These are phyloP conservation scores for Penicillium fimorum DNA, from an alignment of 495 filamentous ascomycete species.

Conservation along the genomic window DNA sequence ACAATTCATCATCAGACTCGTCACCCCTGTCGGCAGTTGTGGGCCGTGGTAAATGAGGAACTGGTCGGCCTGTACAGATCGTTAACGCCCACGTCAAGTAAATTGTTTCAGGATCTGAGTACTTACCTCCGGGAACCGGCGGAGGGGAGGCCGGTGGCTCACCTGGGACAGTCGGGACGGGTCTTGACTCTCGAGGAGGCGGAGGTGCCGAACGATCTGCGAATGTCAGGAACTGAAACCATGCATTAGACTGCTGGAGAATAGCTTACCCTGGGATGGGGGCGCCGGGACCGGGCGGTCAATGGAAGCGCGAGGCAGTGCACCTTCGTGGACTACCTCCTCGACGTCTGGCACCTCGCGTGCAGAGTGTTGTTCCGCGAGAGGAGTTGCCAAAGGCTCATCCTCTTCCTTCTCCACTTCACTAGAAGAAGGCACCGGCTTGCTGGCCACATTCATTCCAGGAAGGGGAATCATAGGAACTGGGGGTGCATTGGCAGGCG, in stretches of 20 bases:
- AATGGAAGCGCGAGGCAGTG: conserved; percentile 44
- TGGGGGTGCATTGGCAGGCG: conserved; percentile 58
- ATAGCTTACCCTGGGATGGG: conserved; percentile 53
- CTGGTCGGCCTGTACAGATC: conserved; percentile 53
- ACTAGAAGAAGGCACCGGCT: conserved; percentile 34
- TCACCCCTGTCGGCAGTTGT: conserved; percentile 75
- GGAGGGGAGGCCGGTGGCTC: conserved; percentile 68
- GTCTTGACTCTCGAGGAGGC: conserved; percentile 33
- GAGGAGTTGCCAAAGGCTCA: conserved; percentile 32
- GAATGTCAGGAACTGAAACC: conserved; percentile 9
- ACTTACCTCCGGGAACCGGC: conserved; percentile 67
- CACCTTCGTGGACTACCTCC: conserved; percentile 49
- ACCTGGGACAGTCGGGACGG: conserved; percentile 55
- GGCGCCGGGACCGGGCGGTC: conserved; percentile 46
- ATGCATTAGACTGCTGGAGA: neutral
- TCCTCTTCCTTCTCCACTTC: conserved; percentile 48
- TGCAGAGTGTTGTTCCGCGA: conserved; percentile 45
- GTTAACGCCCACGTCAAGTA: conserved; percentile 21
- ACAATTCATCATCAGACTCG: conserved; percentile 92
- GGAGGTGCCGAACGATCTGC: conserved; percentile 32
- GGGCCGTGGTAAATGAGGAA: conserved; percentile 48
- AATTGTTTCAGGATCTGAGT: neutral
- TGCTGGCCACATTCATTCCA: conserved; percentile 57
- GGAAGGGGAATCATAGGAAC: conserved; percentile 75
- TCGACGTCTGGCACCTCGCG: conserved; percentile 62